Conservation (phyloP, 495 filamentous ascomycete genomes). For the Elaphomyces granulatus region DNA sequence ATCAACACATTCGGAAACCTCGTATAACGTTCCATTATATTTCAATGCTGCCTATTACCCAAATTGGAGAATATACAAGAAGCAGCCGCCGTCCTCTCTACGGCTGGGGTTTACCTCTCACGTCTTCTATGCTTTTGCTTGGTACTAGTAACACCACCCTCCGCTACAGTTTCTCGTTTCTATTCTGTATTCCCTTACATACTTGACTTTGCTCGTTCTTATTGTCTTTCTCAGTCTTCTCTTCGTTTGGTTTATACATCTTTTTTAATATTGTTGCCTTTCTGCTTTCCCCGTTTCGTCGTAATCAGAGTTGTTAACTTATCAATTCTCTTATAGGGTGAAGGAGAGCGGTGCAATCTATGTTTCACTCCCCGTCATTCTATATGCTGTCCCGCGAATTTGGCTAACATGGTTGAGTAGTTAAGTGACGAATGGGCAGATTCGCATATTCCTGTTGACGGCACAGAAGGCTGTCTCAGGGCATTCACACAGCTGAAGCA, state of each 20-base stretch:
- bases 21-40: slow-evolving; percentile 30
- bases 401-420: slow-evolving; percentile 34
- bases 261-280: no score
- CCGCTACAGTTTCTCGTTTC: not conserved
- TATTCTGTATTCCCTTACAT: slow-evolving; percentile 3
- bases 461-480: slow-evolving; percentile 59
- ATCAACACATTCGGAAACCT: slow-evolving; percentile 2
- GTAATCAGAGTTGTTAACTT: slow-evolving; percentile 6
- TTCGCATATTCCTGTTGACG: slow-evolving; percentile 63
- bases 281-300: not conserved
- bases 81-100: slow-evolving; percentile 63
- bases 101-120: slow-evolving; percentile 57
- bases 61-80: slow-evolving; percentile 66
- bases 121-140: slow-evolving; percentile 82
- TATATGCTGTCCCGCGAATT: no score
- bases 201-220: no score
- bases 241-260: no score
- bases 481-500: slow-evolving; percentile 62
- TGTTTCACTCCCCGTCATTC: slow-evolving; percentile 36
- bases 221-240: no score
- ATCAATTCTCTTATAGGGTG: slow-evolving; percentile 39
- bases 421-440: slow-evolving; percentile 81
- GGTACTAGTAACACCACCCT: slow-evolving; percentile 23
- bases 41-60: slow-evolving; percentile 82
- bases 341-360: slow-evolving; percentile 67